A percentile compares a stretch with the other conserved stretches of the same genome.
Conservation (phyloP, 108 stramenopile species). For the Epipyxis sp. region DNA sequence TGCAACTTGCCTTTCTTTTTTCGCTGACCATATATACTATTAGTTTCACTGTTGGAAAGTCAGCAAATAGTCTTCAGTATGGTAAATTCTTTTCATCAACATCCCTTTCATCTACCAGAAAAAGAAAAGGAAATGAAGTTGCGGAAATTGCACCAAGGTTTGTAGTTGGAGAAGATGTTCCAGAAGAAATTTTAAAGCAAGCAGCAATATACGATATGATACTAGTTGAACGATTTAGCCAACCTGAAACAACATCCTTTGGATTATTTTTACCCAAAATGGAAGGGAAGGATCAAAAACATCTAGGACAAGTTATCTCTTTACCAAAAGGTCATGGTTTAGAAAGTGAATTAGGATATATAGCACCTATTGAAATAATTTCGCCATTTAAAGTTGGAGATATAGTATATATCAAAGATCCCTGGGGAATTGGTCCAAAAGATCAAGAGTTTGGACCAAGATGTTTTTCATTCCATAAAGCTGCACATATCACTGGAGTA, state of each 20-base stretch:
- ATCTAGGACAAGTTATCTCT: background rate
- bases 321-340: background rate
- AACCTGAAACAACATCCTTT: background rate
- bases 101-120: too few relatives aligned
- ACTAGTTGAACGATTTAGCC: background rate
- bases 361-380: background rate
- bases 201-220: background rate
- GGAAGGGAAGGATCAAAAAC: background rate
- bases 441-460: background rate
- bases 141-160: too few relatives aligned
- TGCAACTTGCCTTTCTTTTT: too few relatives aligned
- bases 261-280: background rate
- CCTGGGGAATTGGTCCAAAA: background rate
- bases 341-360: background rate
- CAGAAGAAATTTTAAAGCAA: background rate
- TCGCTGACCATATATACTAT: too few relatives aligned
- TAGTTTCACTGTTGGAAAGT: too few relatives aligned
- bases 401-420: background rate
- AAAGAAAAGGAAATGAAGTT: too few relatives aligned
- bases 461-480: background rate
- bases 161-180: background rate
- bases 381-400: background rate
- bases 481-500: background rate
- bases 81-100: too few relatives aligned
- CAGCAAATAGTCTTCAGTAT: too few relatives aligned